Percentiles rank a stretch among this genome's conserved stretches.
These are phyloP conservation scores for Yamadazyma aaseri DNA, from an alignment of 1,139 yeast species.

Conservation along the genomic window DNA sequence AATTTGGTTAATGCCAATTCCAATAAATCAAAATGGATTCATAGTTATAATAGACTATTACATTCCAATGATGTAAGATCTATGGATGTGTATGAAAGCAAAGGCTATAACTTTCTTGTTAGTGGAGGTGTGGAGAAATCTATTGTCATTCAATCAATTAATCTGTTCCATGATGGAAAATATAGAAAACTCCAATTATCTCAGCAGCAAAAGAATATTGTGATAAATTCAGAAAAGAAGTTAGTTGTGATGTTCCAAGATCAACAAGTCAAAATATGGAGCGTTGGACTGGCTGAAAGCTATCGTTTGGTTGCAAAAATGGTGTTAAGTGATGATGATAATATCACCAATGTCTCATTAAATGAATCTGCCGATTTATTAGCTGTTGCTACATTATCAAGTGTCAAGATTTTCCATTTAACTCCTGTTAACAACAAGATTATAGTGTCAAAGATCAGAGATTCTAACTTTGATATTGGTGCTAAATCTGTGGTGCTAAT, in stretches of 20 bases:
- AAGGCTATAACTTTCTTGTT: conserved; percentile 65
- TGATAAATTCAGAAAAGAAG: conserved; percentile 43
- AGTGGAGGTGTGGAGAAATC: conserved; percentile 91
- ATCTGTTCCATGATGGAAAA: conserved; percentile 70
- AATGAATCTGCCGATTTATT: conserved; percentile 65
- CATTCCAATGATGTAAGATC: conserved; percentile 91
- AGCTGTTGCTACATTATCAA: conserved; percentile 68
- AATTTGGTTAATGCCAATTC: conserved; percentile 32
- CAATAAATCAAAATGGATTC: conserved; percentile 67
- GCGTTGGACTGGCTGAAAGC: conserved; percentile 31
- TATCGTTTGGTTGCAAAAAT: conserved; percentile 63
- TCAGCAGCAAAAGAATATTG: conserved; percentile 59
- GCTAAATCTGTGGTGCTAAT: conserved; percentile 52
- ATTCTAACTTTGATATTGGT: conserved; percentile 55
- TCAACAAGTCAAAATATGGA: conserved; percentile 82
- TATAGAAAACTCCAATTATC: conserved; percentile 69
- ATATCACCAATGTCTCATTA: conserved; percentile 68
- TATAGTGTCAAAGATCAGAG: conserved; percentile 52
- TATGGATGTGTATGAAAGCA: conserved; percentile 68
- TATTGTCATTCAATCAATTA: conserved; percentile 68
- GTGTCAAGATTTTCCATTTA: conserved; percentile 68
- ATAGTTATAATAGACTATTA: conserved; percentile 69
- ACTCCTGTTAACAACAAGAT: conserved; percentile 33
- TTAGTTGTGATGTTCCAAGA: conserved; percentile 78
- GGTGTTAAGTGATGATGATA: conserved; percentile 73